Evolutionary conservation across 768 basidiomycete genomes (phyloP).

Genomic region (Boletus insuetus): DNA sequence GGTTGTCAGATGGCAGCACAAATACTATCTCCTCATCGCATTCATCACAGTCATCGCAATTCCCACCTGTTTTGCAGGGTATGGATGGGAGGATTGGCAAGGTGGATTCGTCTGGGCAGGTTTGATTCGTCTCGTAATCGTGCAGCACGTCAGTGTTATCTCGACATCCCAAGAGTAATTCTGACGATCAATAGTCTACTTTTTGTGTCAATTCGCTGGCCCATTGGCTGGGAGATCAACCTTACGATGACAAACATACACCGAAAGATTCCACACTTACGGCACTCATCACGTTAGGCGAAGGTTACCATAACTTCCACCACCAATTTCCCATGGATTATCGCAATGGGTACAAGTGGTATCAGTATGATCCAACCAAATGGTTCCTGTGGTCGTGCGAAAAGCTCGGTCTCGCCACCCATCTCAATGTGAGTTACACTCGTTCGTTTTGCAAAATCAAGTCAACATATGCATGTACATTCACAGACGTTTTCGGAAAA

Average conservation of each 20-base stretch:
- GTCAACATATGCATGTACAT: slow-evolving; percentile 14
- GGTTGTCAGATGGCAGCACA: slow-evolving; percentile 83
- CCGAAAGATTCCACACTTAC: slow-evolving; percentile 84
- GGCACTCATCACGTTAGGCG: slow-evolving; percentile 86
- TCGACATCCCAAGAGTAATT: background rate
- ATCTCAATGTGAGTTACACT: slow-evolving; percentile 43
- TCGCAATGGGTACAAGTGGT: slow-evolving; percentile 85
- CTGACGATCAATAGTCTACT: slow-evolving; percentile 54
- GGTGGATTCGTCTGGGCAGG: slow-evolving; percentile 34
- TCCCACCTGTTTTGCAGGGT: slow-evolving; percentile 45
- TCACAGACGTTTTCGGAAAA: slow-evolving; percentile 46
- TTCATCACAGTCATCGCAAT: slow-evolving; percentile 63
- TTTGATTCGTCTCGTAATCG: slow-evolving; percentile 60
- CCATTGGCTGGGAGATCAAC: slow-evolving; percentile 88
- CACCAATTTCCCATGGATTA: slow-evolving; percentile 95
- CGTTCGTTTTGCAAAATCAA: background rate
- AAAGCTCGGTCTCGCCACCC: slow-evolving; percentile 45
- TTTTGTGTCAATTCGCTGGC: slow-evolving; percentile 94
- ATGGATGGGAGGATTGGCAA: slow-evolving; percentile 26
- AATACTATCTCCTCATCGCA: slow-evolving; percentile 65
- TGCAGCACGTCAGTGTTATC: slow-evolving; percentile 64
- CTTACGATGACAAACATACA: slow-evolving; percentile 92
- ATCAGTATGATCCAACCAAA: slow-evolving; percentile 87
- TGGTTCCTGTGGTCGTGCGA: slow-evolving; percentile 64
- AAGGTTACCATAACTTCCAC: slow-evolving; percentile 97